These are phyloP conservation scores for Brassica cretica DNA, from an alignment of 345 rosid genomes.

Conservation along the genomic window DNA sequence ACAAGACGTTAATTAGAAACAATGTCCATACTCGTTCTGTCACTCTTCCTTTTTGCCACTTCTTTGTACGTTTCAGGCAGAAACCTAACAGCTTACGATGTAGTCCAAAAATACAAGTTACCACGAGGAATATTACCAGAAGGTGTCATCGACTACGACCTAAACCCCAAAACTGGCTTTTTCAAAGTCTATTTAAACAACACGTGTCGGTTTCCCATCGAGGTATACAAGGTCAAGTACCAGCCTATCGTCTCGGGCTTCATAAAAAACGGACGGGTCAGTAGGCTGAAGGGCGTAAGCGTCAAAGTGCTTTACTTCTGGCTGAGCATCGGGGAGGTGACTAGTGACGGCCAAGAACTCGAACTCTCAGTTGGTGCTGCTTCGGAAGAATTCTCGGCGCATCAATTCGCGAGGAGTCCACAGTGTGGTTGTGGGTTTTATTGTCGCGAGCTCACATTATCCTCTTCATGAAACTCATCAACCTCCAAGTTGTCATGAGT, in stretches of 20 bases:
- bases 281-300: slow-evolving; percentile 49
- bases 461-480: not conserved
- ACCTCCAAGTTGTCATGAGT: not conserved
- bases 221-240: slow-evolving; percentile 54
- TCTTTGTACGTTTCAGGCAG: not conserved
- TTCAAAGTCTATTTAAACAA: slow-evolving; percentile 45
- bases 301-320: slow-evolving; percentile 60
- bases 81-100: slow-evolving; percentile 46
- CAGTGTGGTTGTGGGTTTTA: slow-evolving; percentile 80
- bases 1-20: not conserved
- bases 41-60: slow-evolving; percentile 6
- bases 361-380: slow-evolving; percentile 55
- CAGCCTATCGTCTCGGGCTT: slow-evolving; percentile 50
- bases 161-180: slow-evolving; percentile 50
- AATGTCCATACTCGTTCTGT: slow-evolving; percentile 16
- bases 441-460: slow-evolving; percentile 35
- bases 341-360: slow-evolving; percentile 44
- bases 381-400: slow-evolving; percentile 47
- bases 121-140: slow-evolving; percentile 65
- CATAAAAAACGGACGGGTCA: slow-evolving; percentile 44
- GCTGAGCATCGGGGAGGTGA: slow-evolving; percentile 53
- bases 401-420: slow-evolving; percentile 58
- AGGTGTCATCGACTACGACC: slow-evolving; percentile 56
- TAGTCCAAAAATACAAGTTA: slow-evolving; percentile 48
- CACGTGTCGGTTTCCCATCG: slow-evolving; percentile 51